Conservation (phyloP, 495 filamentous ascomycete genomes). For the Hypoxylon trugodes region DNA sequence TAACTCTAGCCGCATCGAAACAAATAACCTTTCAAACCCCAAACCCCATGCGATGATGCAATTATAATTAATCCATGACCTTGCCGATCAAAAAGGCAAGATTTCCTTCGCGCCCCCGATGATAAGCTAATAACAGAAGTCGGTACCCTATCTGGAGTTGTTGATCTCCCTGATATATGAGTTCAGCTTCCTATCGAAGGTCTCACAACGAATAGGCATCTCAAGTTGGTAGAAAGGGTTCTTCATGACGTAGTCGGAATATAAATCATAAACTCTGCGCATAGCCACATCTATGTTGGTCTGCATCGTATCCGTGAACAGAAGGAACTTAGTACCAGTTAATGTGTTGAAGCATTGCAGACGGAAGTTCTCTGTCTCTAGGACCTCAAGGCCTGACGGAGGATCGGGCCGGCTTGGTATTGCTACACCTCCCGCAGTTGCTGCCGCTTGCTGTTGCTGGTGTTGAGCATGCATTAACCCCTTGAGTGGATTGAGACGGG, state of each 20-base stretch:
- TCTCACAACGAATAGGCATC: slow-evolving; percentile 96
- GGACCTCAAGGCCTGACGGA: slow-evolving; percentile 80
- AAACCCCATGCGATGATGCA: slow-evolving; percentile 42
- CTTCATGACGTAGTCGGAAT: slow-evolving; percentile 98
- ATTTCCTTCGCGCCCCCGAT: background rate
- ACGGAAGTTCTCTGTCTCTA: slow-evolving; percentile 91
- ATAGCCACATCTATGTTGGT: slow-evolving; percentile 84
- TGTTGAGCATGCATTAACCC: slow-evolving; percentile 39
- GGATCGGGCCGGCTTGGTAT: slow-evolving; percentile 61
- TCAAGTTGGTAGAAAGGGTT: slow-evolving; percentile 98
- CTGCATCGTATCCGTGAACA: slow-evolving; percentile 94
- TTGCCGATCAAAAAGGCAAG: slow-evolving; percentile 3
- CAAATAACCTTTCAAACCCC: slow-evolving; percentile 30
- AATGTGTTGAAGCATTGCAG: slow-evolving; percentile 94
- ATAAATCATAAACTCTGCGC: slow-evolving; percentile 88
- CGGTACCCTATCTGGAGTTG: slow-evolving; percentile 48
- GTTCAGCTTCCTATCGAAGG: slow-evolving; percentile 85
- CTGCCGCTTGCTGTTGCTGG: slow-evolving; percentile 55
- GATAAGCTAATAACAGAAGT: slow-evolving; percentile 6
- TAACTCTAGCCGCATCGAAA: slow-evolving; percentile 1
- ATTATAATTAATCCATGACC: slow-evolving; percentile 9
- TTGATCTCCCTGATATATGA: slow-evolving; percentile 73
- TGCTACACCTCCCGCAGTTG: slow-evolving; percentile 37
- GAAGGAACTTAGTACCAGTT: slow-evolving; percentile 93
- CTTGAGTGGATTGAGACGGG: slow-evolving; percentile 72